phyloP scores from a whole-genome alignment of 2,329 filamentous ascomycete genomes.

The Aspergillus niger region DNA sequence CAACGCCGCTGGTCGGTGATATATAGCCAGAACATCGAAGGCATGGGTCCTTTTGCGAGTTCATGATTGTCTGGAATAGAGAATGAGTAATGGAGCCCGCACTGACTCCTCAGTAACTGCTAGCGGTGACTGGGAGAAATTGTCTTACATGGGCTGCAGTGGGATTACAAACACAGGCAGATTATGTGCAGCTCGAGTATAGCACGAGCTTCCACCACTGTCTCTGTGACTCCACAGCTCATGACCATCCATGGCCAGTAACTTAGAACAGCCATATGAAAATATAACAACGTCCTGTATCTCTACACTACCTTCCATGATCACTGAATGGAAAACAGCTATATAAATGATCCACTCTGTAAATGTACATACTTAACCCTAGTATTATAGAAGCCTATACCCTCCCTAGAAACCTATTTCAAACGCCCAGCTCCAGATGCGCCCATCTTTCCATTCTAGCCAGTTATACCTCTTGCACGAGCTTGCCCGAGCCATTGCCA shows the following conservation, averaged over 20 bases:
- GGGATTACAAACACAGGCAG: neutral
- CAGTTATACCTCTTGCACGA: conserved; percentile 43
- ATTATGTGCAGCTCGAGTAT: neutral
- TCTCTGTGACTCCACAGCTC: neutral
- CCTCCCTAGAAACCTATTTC: conserved; percentile 19
- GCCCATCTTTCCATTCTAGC: conserved; percentile 4
- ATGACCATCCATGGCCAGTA: neutral
- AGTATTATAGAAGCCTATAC: conserved; percentile 10
- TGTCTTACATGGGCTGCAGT: neutral
- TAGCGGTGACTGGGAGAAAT: neutral
- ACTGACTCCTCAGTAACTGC: neutral
- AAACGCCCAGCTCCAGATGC: conserved; percentile 27
- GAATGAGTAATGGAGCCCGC: neutral
- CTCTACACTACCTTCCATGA: neutral
- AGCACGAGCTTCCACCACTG: neutral
- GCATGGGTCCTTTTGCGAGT: neutral
- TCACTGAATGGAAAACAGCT: neutral
- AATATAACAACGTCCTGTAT: neutral
- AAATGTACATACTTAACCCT: conserved; percentile 12
- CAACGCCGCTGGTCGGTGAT: neutral
- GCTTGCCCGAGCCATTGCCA: conserved; percentile 32
- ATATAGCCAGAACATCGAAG: too few relatives aligned
- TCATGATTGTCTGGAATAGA: neutral
- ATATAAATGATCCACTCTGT: conserved; percentile 1
- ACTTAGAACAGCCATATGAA: too few relatives aligned